Evolutionary conservation across 2,329 filamentous ascomycete species (phyloP), one percentile per base, ranked within the genome.

Genomic region (Lasiodiplodia sp.): DNA sequence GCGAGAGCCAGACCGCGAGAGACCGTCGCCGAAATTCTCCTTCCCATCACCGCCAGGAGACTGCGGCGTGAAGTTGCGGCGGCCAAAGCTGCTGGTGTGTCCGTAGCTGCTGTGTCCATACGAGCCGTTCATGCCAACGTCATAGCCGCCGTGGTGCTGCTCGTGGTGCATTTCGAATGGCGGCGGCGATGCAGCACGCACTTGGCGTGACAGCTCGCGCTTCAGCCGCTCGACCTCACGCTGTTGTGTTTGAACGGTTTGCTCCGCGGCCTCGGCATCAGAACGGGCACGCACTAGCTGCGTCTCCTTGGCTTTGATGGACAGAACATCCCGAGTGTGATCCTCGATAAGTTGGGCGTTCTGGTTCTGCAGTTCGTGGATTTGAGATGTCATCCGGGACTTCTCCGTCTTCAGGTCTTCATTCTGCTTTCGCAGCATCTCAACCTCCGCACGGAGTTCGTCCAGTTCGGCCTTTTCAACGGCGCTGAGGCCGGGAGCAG

Each of bases 261-360:
- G 90, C 77, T 97, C 94, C 0, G 94, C 92, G 0, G 92, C 90
- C 78, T 98, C 95, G 38, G 91, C 92, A 75, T 99, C 96, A 72
- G 92, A 94, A 67, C 94, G 88, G 12, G 96, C 94, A 55, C 96
- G 91, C 11, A 98, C 95, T 5, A 99, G 87, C 75, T 99, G 96
- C 3, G 96, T 98, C 80, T 99, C 96, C 81, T 99, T 99, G 16
- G 96, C 96, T 79, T 98, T 98, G 82, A 99, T 96, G 73, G 94
- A 96, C 52, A 99, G 85, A 0, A 97, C 93, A 75, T 99, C 95
- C 58, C 95, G 88, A 0, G 96, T 99, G 79, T 98, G 95, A 75
- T 98, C 95, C 80, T 99, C 96, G 70, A 99, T 99, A 40, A 99
- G 85, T 71, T 96, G 92, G 28, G 96, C 96, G 75, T 99, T 99